Base-by-base conservation (phyloP, 768 basidiomycete genomes). In the Lentinula boryana region DNA sequence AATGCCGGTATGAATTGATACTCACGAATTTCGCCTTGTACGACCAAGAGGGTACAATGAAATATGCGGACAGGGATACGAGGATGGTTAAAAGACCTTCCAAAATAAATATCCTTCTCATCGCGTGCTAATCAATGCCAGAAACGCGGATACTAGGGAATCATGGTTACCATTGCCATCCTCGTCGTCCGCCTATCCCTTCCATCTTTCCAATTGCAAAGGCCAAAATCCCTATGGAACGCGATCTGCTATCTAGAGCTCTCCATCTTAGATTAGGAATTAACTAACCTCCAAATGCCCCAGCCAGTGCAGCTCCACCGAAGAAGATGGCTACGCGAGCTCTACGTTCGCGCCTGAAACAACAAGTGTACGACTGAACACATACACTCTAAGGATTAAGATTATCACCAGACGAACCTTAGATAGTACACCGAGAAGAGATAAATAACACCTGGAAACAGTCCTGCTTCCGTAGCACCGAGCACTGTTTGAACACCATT, bases 311-410 rank as follows among this genome's bases (percentile, higher is more conserved):
- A 4, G 84, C 79, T 53, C 81, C 86, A 33, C 83, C 82, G 61
- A 86, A 85, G 69, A 85, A 84, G 43, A 87, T 74, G 0, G 83
- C 82, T 5, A 87, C 82, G 54, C 87, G 77, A 76, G 80, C 81
- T 62, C 83, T 82, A 1, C 84, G 80, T 66, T 87, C 81, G 38
- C 75, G 77, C 44, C 86, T 84, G 59, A 16, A 44, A 13, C 52
- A 59, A 18, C n/a, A 12, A n/a, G 58, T 61, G 46, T 61, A 51
- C 49, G 8, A 33, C 36, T 44, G 51, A 16, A 40, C 31, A 21
- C 33, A 23, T 33, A 38, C n/a, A 7, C 21, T 23, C 46, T 4
- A 13, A 51, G 58, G 10, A n/a, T 21, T 23, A 52, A 40, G 10
- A 48, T 8, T 40, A 21, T 51, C 4, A n/a, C 38, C 35, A 23